Base-by-base conservation (phyloP, 208 protist species). In the Crithidia mellificae region DNA sequence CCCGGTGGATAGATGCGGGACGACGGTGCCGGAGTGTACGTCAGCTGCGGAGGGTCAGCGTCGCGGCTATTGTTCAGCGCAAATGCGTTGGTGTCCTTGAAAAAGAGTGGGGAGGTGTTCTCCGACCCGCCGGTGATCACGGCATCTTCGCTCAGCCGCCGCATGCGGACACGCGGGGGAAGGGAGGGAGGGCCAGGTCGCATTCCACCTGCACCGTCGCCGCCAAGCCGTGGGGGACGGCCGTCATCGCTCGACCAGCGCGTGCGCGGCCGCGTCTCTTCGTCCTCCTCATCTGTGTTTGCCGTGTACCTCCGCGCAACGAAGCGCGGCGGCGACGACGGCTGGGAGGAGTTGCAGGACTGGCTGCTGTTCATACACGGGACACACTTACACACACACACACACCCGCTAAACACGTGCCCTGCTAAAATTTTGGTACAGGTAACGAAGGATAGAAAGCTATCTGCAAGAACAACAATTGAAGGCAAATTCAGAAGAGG, bases 141-240 rank as follows among this genome's bases (percentile, higher is more conserved):
- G 9, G 17, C 58, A 41, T 64, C 41, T n/a, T 64, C 58, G 46
- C 58, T 54, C 12, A 64, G 44, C 22, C 58, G 58, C n/a, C 30
- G 58, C 41, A 53, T 32, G 30, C 15, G 25, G 17, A 52, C 11
- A 11, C 30, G 58, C 2, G 58, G 30, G 9, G 14, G 41, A 1
- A 17, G 15, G 12, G 15, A 27, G 2, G 4, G 4, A 20, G 2
- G 11, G 17, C 17, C n/a, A 25, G 6, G 30, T 44, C 15, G 34
- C 8, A 14, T 12, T 17, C 6, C 44, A 20, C 2, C 6, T n/a
- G 56, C 34, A 17, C 4, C 19, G 6, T 57, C 52, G 7, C 20
- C 14, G 11, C 19, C 25, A 8, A 22, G 3, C 2, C 32, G 52
- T n/a, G n/a, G 9, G 6, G 2, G 1, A 11, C 20, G 30, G 6